These are phyloP conservation scores for Pseudopithomyces chartarum DNA, from an alignment of 2,329 filamentous ascomycete species.

Conservation along the genomic window DNA sequence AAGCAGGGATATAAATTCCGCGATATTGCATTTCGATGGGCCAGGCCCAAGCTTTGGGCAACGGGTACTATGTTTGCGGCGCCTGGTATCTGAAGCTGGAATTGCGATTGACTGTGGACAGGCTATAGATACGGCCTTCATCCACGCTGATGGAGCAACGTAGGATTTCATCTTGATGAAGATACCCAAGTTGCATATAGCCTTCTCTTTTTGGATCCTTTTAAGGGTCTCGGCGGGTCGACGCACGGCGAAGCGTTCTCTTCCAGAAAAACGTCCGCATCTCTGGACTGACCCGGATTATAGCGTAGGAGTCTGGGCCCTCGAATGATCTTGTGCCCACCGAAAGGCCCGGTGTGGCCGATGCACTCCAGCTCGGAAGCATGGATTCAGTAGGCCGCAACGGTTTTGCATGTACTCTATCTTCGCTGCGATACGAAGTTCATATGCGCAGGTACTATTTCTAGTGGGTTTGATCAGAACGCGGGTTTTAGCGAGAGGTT, in stretches of 20 bases:
- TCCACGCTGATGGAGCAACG: not conserved
- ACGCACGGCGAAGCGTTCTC: conserved; percentile 1
- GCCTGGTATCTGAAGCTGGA: conserved; percentile 11
- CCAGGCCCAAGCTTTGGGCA: conserved; percentile 17
- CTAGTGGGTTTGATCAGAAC: conserved; percentile 14
- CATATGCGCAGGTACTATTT: conserved; percentile 23
- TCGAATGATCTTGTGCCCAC: not conserved
- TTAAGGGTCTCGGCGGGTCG: not conserved
- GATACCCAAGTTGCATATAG: not conserved
- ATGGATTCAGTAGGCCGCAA: not conserved
- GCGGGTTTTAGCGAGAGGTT: conserved; percentile 14
- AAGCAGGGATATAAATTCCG: conserved; percentile 12
- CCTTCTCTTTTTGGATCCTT: not conserved
- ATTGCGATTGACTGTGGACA: not conserved
- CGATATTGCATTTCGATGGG: conserved; percentile 15
- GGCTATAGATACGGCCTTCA: not conserved
- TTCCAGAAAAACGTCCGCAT: not conserved
- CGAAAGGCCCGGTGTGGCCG: not conserved
- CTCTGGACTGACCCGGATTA: not conserved
- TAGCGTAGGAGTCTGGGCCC: not conserved
- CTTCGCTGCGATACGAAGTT: conserved; percentile 13
- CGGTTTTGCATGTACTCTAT: conserved; percentile 9
- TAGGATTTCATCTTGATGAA: not conserved
- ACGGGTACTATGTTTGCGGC: conserved; percentile 15
- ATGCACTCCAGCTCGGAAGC: not conserved